phyloP scores from a whole-genome alignment of 2,329 filamentous ascomycete genomes.

The Polychaeton citri region DNA sequence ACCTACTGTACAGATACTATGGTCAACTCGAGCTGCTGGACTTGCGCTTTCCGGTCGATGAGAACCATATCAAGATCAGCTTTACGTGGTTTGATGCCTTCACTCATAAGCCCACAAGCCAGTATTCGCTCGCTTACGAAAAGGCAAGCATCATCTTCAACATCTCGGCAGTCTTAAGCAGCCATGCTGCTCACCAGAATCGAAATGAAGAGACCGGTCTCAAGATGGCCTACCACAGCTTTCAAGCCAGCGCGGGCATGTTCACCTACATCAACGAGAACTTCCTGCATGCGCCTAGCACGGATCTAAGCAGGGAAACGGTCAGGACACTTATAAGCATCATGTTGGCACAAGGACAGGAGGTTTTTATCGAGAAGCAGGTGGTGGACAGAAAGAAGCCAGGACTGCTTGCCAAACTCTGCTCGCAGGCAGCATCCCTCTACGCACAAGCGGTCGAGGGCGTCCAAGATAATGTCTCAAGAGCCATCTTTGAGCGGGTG shows the following conservation, averaged over 20 bases:
- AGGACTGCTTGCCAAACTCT: constrained; percentile 79
- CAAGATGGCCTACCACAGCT: constrained; percentile 95
- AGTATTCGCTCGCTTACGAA: constrained; percentile 93
- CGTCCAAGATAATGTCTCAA: constrained; percentile 81
- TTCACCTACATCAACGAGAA: constrained; percentile 99
- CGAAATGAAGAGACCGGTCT: constrained; percentile 82
- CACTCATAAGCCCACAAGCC: constrained; percentile 90
- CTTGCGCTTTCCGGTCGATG: constrained; percentile 88
- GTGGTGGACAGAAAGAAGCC: constrained; percentile 85
- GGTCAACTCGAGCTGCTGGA: constrained; percentile 92
- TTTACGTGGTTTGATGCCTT: constrained; percentile 99
- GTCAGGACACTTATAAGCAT: constrained; percentile 88
- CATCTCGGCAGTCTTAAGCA: constrained; percentile 91
- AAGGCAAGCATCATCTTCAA: constrained; percentile 99
- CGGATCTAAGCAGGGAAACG: constrained; percentile 88
- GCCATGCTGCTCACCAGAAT: constrained; percentile 86
- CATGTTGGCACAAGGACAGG: constrained; percentile 90
- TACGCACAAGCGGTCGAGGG: constrained; percentile 83
- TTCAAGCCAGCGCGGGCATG: constrained; percentile 97
- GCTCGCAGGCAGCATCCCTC: constrained; percentile 77
- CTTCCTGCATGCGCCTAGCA: constrained; percentile 90
- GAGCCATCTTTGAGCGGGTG: constrained; percentile 83
- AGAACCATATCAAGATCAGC: constrained; percentile 97
- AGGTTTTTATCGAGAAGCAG: constrained; percentile 96
- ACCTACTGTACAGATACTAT: constrained; percentile 93